A percentile compares a stretch with the other conserved stretches of the same genome.
Evolutionary conservation across 2,329 filamentous ascomycete genomes (phyloP).

Genomic region (Sarocladium brachiariae): DNA sequence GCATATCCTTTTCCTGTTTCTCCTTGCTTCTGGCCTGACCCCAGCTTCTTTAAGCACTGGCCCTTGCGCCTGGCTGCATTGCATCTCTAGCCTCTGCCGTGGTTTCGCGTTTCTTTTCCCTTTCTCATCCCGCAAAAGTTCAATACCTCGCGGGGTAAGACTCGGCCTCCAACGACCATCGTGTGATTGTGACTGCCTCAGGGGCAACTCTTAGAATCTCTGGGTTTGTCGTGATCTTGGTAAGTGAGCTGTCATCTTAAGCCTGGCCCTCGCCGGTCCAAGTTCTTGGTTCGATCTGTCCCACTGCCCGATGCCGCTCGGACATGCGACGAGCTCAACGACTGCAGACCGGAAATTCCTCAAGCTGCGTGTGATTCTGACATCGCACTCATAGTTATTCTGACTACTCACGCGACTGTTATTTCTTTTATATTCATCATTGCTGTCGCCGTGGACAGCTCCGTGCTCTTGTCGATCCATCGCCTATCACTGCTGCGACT

Average conservation of each 20-base stretch:
- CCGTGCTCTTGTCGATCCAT: too few species aligned
- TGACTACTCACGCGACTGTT: background rate
- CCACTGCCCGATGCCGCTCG: background rate
- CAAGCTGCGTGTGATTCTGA: background rate
- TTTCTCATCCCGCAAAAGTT: conserved; percentile 2
- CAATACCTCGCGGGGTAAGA: background rate
- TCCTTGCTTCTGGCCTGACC: background rate
- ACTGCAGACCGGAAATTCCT: background rate
- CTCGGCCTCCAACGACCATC: background rate
- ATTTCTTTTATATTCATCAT: too few species aligned
- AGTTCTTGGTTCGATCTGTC: conserved; percentile 1
- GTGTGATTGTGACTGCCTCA: background rate
- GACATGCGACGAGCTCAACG: background rate
- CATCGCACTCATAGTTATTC: background rate
- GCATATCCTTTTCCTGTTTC: background rate
- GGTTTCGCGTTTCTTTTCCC: conserved; percentile 8
- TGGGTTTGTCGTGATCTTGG: background rate
- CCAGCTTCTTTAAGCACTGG: background rate
- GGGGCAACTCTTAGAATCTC: background rate
- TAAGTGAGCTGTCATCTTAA: background rate
- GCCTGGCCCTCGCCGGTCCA: background rate
- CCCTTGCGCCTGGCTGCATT: conserved; percentile 5
- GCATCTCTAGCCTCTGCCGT: background rate
- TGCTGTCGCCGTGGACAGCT: too few species aligned
- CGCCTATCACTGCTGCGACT: too few species aligned